Evolutionary conservation across 768 basidiomycete genomes (phyloP).

Genomic region (Boletus patriciae): DNA sequence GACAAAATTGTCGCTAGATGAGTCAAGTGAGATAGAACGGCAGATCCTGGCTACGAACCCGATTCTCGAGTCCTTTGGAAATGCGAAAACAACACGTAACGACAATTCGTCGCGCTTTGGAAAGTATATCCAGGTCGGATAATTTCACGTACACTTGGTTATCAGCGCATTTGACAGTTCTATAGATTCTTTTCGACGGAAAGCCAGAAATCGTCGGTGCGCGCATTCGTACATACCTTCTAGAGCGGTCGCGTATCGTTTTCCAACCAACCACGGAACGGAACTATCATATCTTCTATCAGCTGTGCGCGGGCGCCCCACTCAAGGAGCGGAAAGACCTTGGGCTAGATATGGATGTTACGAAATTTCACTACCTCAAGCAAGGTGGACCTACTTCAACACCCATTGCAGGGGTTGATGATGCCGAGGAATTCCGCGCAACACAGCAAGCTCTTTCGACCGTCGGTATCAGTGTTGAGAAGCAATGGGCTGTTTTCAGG

Average conservation of each 20-base stretch:
- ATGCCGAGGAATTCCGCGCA: constrained; percentile 89
- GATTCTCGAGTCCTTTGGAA: constrained; percentile 97
- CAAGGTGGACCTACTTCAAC: constrained; percentile 90
- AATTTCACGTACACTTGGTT: background rate
- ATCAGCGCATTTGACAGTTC: background rate
- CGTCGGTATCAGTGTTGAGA: constrained; percentile 96
- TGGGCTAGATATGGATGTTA: constrained; percentile 81
- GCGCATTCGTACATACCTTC: constrained; percentile 95
- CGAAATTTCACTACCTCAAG: constrained; percentile 87
- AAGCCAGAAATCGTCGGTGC: constrained; percentile 97
- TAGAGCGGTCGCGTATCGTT: constrained; percentile 96
- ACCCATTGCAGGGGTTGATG: constrained; percentile 90
- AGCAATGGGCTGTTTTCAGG: constrained; percentile 97
- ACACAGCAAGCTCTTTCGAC: constrained; percentile 96
- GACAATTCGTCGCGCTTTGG: constrained; percentile 99
- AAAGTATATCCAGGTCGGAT: constrained; percentile 89
- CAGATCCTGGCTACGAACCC: constrained; percentile 99
- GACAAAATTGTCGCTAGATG: constrained; percentile 75
- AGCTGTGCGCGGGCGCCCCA: constrained; percentile 95
- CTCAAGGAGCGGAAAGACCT: constrained; percentile 94
- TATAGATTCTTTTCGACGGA: constrained; percentile 93
- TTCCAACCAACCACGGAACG: constrained; percentile 96
- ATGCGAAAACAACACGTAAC: constrained; percentile 98
- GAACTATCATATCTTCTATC: constrained; percentile 99
- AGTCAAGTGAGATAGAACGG: constrained; percentile 91